Evolutionary conservation across 176 grass and related monocot species (phyloP).

Genomic region (Elymus sibiricus): DNA sequence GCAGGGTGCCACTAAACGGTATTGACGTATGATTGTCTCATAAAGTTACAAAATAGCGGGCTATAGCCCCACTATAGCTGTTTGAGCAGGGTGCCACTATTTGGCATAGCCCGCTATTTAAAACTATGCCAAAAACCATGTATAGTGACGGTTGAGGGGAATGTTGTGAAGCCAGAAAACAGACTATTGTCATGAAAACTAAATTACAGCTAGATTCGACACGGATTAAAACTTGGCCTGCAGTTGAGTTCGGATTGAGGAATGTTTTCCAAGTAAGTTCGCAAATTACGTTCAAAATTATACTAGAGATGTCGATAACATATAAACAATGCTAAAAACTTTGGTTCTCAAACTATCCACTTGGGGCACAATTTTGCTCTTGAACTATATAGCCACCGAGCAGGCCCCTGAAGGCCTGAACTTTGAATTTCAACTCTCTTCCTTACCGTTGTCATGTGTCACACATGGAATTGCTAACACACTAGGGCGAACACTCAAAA

Average conservation of each 20-base stretch:
- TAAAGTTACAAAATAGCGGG: no score
- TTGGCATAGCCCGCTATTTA: no score
- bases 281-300: background rate
- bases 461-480: background rate
- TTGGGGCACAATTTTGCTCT: background rate
- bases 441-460: background rate
- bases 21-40: no score
- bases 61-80: no score
- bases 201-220: background rate
- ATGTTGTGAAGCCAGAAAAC: slow-evolving; percentile 1
- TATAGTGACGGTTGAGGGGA: background rate
- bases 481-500: background rate
- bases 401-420: slow-evolving; percentile 4
- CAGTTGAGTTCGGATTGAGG: background rate
- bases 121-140: background rate
- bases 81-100: no score
- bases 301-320: background rate
- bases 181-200: background rate
- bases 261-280: slow-evolving; percentile 2
- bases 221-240: background rate
- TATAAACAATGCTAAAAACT: background rate
- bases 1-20: no score
- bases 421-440: background rate
- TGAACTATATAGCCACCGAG: background rate
- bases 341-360: background rate